Percentiles rank a stretch among this genome's conserved stretches.
phyloP scores from a whole-genome alignment of 371 early-diverging fungal genomes.

The Apophysomyces variabilis region DNA sequence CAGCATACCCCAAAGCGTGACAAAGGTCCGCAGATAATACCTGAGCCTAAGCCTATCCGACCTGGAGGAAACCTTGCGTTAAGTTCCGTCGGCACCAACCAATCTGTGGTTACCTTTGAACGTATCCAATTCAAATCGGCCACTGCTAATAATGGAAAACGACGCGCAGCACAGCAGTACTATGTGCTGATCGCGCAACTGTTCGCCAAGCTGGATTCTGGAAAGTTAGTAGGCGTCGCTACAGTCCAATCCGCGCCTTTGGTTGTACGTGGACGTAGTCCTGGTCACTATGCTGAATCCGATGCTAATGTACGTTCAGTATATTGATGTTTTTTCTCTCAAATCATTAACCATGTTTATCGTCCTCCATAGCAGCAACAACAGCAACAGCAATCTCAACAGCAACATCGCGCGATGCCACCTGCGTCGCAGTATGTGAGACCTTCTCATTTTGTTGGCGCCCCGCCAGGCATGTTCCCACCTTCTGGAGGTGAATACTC shows the following conservation, averaged over 20 bases:
- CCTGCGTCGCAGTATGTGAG: slow-evolving; percentile 27
- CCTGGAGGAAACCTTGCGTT: slow-evolving; percentile 63
- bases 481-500: slow-evolving; percentile 22
- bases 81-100: slow-evolving; percentile 58
- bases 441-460: slow-evolving; percentile 33
- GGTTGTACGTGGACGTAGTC: slow-evolving; percentile 93
- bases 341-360: slow-evolving; percentile 34
- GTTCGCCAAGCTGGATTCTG: slow-evolving; percentile 66
- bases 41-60: slow-evolving; percentile 62
- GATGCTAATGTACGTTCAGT: slow-evolving; percentile 3
- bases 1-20: slow-evolving; percentile 96
- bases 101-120: slow-evolving; percentile 81
- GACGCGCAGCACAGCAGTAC: slow-evolving; percentile 92
- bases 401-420: slow-evolving; percentile 24
- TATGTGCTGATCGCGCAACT: slow-evolving; percentile 77
- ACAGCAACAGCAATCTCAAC: slow-evolving; percentile 13
- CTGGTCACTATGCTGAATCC: slow-evolving; percentile 83
- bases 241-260: slow-evolving; percentile 77
- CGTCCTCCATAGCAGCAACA: slow-evolving; percentile 28
- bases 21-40: slow-evolving; percentile 87
- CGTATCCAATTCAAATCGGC: slow-evolving; percentile 95
- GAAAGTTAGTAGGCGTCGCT: slow-evolving; percentile 64
- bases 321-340: neutral
- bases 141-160: slow-evolving; percentile 92
- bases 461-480: slow-evolving; percentile 31